Evolutionary conservation across 768 basidiomycete genomes (phyloP), one percentile per base, ranked within the genome.

Genomic region (Mycena filopes): DNA sequence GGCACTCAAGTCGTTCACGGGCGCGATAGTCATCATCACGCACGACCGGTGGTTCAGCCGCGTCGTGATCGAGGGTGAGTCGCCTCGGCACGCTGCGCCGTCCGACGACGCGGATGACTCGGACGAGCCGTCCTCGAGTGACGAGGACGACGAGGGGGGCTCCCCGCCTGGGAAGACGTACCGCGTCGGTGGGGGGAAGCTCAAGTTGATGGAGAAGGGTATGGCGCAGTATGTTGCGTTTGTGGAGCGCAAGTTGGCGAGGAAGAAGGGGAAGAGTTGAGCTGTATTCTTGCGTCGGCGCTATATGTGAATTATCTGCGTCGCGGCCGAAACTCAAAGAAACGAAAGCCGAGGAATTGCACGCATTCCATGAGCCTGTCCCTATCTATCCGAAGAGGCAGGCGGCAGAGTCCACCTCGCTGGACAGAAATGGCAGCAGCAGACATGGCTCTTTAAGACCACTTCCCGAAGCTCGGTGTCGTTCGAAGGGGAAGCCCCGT

Each of bases 11-110:
- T 74, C 72, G 16, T 91, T 82, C 68, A 76, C 74, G 28, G 89
- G 90, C 1, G 88, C 84, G 1, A 71, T 91, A 31, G 76, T 90
- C 12, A 77, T 90, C n/a, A 84, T 91, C 51, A 89, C 87, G 47
- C 90, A 92, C 70, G 90, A 92, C 68, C 78, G 86, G 72, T 80
- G 71, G 71, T 72, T 72, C 49, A 72, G 71, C 48, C 69, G 71
- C 21, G 70, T 68, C 18, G 67, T 72, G 13, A 66, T 74, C n/a
- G 73, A 74, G 59, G 70, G 73, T 29, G 72, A 74, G 23, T 72
- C 71, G 11, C 48, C 69, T 11, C 47, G 65, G 47, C 69, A 73
- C 43, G 74, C 76, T 12, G 60, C 68, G 11, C 74, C 69, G 5
- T 70, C 70, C 9, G 74, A 72, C 8, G 68, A 67, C 9, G 71